A percentile compares a stretch with the other conserved stretches of the same genome.
Evolutionary conservation across 2,329 filamentous ascomycete species (phyloP).

Genomic region (Aspergillus neoniger): DNA sequence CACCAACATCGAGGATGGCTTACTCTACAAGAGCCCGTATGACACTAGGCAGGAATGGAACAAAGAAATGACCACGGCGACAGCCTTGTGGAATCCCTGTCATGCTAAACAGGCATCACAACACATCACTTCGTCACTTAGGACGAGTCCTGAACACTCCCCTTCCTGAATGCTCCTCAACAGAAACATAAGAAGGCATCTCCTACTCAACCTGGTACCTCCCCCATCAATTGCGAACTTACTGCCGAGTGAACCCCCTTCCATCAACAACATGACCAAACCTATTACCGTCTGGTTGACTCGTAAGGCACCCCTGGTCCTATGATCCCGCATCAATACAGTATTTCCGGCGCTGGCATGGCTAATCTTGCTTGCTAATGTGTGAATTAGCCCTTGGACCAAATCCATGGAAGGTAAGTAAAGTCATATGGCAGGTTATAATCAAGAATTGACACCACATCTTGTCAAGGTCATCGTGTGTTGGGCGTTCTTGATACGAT

Average conservation of each 20-base stretch:
- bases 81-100: too few species aligned
- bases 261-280: not conserved
- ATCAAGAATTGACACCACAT: not conserved
- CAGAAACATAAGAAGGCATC: not conserved
- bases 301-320: not conserved
- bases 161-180: not conserved
- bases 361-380: not conserved
- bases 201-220: not conserved
- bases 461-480: slow-evolving; percentile 29
- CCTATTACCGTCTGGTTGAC: not conserved
- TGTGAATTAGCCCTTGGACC: not conserved
- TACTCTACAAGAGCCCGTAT: not conserved
- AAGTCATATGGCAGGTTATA: not conserved
- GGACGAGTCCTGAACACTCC: not conserved
- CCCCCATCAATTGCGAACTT: not conserved
- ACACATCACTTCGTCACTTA: not conserved
- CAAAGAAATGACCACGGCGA: not conserved
- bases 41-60: not conserved
- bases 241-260: not conserved
- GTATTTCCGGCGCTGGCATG: not conserved
- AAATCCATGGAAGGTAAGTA: not conserved
- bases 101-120: not conserved
- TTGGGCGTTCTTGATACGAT: not conserved
- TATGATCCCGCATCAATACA: not conserved
- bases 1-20: too few species aligned